These are phyloP conservation scores for Biscogniauxia marginata DNA, from an alignment of 2,329 filamentous ascomycete species.

Conservation along the genomic window DNA sequence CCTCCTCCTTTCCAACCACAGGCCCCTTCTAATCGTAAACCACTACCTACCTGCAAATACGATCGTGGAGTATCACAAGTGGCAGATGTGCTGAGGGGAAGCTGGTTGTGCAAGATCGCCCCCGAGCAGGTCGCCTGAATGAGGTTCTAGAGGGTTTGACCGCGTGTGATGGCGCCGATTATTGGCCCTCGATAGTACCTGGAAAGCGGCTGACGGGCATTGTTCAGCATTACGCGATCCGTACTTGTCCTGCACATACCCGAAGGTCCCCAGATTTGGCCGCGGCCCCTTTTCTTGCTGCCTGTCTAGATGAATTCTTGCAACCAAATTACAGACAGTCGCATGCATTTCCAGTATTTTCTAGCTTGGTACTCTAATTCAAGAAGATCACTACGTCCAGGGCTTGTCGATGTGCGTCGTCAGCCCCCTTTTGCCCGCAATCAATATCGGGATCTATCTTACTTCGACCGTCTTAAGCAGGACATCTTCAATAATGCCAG, in stretches of 20 bases:
- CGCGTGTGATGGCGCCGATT: not conserved
- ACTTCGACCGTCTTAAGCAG: not conserved
- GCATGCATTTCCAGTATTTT: not conserved
- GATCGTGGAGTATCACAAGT: not conserved
- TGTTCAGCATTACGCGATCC: not conserved
- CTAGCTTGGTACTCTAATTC: not conserved
- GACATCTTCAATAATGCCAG: not conserved
- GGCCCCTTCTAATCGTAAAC: not conserved
- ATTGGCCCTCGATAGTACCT: not conserved
- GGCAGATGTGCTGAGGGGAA: not conserved
- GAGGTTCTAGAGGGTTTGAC: not conserved
- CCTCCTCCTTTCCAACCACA: not conserved
- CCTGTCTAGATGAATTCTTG: not conserved
- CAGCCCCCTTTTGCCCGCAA: not conserved
- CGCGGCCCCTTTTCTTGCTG: not conserved
- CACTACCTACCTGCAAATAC: not conserved
- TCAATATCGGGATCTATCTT: not conserved
- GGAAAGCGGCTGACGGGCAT: not conserved
- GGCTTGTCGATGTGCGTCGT: not conserved
- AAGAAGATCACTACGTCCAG: not conserved
- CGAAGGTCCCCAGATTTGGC: not conserved
- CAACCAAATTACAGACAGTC: not conserved
- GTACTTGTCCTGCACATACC: not conserved
- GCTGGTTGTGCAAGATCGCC: not conserved
- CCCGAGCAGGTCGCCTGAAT: not conserved